A percentile compares a stretch with the other conserved stretches of the same genome.
These are phyloP conservation scores for Sesbania bispinosa DNA, from an alignment of 306 rosid genomes.

Conservation along the genomic window DNA sequence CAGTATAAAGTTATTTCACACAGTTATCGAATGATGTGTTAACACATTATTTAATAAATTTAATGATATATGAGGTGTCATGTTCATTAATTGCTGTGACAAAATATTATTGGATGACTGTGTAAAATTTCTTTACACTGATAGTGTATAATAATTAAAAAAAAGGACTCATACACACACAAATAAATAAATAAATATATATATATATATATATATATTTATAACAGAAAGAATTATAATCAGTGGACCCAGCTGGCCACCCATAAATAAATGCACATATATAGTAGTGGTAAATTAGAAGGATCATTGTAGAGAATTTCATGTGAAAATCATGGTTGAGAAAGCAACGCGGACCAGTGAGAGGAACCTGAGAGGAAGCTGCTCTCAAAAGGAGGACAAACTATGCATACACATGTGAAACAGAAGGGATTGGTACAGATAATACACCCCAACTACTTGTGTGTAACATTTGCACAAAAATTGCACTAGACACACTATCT, in stretches of 20 bases:
- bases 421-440: not conserved
- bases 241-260: slow-evolving; percentile 24
- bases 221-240: no score
- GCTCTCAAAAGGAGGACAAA: not conserved
- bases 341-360: not conserved
- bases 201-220: no score
- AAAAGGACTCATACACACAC: not conserved
- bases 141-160: not conserved
- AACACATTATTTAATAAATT: no score
- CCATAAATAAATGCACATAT: not conserved
- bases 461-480: not conserved
- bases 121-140: not conserved
- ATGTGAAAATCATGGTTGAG: slow-evolving; percentile 31
- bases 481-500: not conserved
- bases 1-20: no score
- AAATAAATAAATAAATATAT: no score
- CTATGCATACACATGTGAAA: slow-evolving; percentile 19
- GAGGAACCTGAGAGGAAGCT: not conserved
- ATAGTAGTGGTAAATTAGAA: not conserved
- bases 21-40: no score
- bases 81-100: no score
- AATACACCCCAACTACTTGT: not conserved
- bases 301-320: slow-evolving; percentile 6
- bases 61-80: no score
- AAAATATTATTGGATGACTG: no score